Conservation (phyloP, 345 rosid species). For the Boechera stricta region DNA sequence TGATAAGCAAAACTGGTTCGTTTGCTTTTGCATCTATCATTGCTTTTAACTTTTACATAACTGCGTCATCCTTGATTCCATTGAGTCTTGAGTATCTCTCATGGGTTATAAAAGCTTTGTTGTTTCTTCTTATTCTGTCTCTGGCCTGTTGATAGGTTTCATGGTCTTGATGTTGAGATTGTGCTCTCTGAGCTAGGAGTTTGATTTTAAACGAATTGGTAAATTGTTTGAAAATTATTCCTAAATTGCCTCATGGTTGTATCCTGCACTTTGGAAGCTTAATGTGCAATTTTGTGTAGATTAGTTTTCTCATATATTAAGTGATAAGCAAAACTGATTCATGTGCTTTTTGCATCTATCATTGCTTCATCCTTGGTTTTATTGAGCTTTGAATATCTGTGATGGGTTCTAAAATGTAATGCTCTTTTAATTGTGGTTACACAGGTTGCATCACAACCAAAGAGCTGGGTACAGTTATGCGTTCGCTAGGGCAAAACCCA, state of each 20-base stretch:
- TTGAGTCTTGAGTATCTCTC: not conserved
- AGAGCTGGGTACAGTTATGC: conserved; percentile 63
- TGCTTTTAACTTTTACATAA: not conserved
- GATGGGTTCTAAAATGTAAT: not conserved
- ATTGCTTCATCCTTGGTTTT: not conserved
- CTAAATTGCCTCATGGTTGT: not conserved
- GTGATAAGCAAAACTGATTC: not conserved
- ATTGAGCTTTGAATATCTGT: not conserved
- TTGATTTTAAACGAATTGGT: too few relatives aligned
- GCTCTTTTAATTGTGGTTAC: not conserved
- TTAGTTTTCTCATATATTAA: not conserved
- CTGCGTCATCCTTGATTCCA: not conserved
- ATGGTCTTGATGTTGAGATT: too few relatives aligned
- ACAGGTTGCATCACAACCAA: conserved; percentile 57
- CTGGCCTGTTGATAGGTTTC: too few relatives aligned
- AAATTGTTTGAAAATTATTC: not conserved
- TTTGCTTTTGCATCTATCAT: conserved; percentile 7
- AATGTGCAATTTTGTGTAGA: not conserved
- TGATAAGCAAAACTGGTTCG: not conserved
- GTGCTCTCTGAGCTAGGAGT: not conserved
- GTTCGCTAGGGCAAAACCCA: conserved; percentile 62
- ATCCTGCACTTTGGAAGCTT: not conserved
- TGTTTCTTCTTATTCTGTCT: too few relatives aligned
- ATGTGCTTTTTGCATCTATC: not conserved
- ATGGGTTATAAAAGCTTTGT: not conserved